phyloP scores from a whole-genome alignment of 306 rosid genomes.

The Medicago ruthenica region DNA sequence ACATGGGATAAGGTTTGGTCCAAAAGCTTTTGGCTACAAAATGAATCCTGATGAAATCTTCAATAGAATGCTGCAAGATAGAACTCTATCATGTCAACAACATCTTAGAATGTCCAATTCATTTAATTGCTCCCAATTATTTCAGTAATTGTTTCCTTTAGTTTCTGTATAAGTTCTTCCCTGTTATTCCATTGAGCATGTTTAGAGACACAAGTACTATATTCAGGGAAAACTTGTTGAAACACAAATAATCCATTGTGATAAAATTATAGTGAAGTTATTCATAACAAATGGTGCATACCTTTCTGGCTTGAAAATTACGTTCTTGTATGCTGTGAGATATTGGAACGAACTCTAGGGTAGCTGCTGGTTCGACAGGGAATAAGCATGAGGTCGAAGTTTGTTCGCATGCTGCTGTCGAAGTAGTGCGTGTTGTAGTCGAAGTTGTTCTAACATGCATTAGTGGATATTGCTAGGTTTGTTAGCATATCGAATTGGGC shows the following conservation, averaged over 20 bases:
- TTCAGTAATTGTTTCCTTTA: constrained; percentile 66
- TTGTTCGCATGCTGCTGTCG: too few species aligned
- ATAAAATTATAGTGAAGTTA: not conserved
- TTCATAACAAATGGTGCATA: constrained; percentile 41
- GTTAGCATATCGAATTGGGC: too few species aligned
- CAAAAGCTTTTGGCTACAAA: constrained; percentile 50
- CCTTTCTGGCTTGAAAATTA: constrained; percentile 84
- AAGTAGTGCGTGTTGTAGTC: too few species aligned
- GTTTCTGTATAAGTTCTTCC: constrained; percentile 65
- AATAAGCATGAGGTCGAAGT: too few species aligned
- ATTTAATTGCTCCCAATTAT: constrained; percentile 75
- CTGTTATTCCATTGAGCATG: constrained; percentile 54
- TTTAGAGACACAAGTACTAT: constrained; percentile 12
- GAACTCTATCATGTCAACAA: constrained; percentile 42
- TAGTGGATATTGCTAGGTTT: too few species aligned
- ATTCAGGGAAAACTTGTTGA: not conserved
- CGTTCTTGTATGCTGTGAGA: constrained; percentile 74
- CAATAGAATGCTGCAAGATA: constrained; percentile 52
- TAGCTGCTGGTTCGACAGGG: too few species aligned
- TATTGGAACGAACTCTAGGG: too few species aligned
- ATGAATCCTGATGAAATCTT: constrained; percentile 45
- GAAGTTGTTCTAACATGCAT: too few species aligned
- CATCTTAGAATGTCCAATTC: constrained; percentile 45
- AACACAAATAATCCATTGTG: not conserved
- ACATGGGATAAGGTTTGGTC: constrained; percentile 47